Evolutionary conservation across 2,329 filamentous ascomycete species (phyloP), one percentile per base, ranked within the genome.

Genomic region (Rutstroemia sp.): DNA sequence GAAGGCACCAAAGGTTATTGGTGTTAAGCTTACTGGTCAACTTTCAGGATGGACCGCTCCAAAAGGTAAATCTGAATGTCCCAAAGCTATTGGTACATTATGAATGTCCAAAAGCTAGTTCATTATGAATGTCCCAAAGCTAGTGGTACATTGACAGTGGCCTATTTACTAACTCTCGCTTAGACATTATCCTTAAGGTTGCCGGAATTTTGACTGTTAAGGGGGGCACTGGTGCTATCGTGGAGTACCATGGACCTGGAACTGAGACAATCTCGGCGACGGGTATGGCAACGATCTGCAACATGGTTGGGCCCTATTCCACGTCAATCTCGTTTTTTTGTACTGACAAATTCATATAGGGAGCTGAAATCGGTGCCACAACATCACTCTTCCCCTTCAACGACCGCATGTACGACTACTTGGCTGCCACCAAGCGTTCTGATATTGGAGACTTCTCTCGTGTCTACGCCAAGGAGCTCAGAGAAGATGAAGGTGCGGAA

Each of bases 341-440:
- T 34, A 41, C 25, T 17, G n/a, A 50, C 10, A 16, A 16, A 50
- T 48, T 37, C 25, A 23, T 14, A 12, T 12, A 38, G 30, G 56
- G 77, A 69, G 84, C 86, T 65, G 84, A 88, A 68, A 88, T 88
- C 63, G 87, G 88, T 68, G 87, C 92, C 58, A 97, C 92, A 19
- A 96, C 92, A 54, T 95, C 91, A 16, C 70, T 97, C 46, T 99
- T 99, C 87, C 91, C 92, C 66, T 99, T 95, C 85, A 96, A 95
- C 78, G 89, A 96, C 74, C 84, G 88, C 71, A 96, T 96, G 92
- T 89, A 96, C 80, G 88, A 96, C 72, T 99, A 97, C 78, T 84
- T 99, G 45, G 78, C 78, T 46, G 89, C 91, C 44, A 99, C 94
- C 67, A 96, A 95, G 82, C 88, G 94, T 69, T 79, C 82, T 70